These are phyloP conservation scores for Cinnamomum micranthum DNA, from an alignment of 164 flowering plant genomes.

Conservation along the genomic window DNA sequence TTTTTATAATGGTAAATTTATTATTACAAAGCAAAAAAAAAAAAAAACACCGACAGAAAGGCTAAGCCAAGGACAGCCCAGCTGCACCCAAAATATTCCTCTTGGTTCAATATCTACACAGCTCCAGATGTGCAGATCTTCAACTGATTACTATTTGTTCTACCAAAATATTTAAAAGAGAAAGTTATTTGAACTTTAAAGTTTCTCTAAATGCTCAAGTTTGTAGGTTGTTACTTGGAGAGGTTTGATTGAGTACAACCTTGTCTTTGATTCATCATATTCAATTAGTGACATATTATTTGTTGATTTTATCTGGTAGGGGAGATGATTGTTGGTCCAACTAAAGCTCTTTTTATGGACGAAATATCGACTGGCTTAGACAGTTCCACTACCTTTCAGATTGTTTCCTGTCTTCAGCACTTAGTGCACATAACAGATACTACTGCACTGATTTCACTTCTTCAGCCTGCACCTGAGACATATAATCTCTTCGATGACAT, in stretches of 20 bases:
- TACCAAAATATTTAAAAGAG: not conserved
- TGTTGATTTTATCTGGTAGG: conserved; percentile 23
- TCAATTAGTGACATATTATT: not conserved
- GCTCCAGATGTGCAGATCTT: not conserved
- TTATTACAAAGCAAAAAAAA: no score
- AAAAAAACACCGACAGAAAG: no score
- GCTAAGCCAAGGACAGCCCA: no score
- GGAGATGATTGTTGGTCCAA: conserved; percentile 56
- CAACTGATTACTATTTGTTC: not conserved
- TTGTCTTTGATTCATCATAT: not conserved
- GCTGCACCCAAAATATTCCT: no score
- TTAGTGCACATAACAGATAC: conserved; percentile 44
- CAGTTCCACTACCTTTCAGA: conserved; percentile 53
- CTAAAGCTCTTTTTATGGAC: conserved; percentile 56
- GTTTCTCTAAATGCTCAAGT: not conserved
- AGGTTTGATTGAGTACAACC: not conserved
- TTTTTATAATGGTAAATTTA: no score
- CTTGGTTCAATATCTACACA: not conserved
- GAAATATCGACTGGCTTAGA: conserved; percentile 60
- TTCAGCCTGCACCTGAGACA: conserved; percentile 63
- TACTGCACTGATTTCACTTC: conserved; percentile 48
- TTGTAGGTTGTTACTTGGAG: not conserved
- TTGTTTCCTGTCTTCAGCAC: conserved; percentile 43
- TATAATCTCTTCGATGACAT: conserved; percentile 57
- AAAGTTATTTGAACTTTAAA: not conserved